Evolutionary conservation across 495 filamentous ascomycete species (phyloP).

Genomic region (Cenococcum geophilum): DNA sequence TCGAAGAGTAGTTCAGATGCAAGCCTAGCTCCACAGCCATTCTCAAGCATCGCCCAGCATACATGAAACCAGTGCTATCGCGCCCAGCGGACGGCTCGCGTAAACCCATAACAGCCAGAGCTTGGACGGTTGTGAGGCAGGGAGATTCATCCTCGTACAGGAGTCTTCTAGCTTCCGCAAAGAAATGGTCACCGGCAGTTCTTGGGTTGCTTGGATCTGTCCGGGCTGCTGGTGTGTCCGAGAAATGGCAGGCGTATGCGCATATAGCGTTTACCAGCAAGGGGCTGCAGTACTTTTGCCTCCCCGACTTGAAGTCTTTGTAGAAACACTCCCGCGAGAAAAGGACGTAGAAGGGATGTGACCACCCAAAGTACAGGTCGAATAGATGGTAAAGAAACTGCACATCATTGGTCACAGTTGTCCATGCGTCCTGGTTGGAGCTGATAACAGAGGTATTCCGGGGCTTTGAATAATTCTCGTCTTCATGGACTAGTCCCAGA

Average conservation of each 20-base stretch:
- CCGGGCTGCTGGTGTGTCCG: slow-evolving; percentile 56
- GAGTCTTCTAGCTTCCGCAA: slow-evolving; percentile 56
- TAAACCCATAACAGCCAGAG: slow-evolving; percentile 61
- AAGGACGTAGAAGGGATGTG: slow-evolving; percentile 66
- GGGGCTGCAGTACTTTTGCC: slow-evolving; percentile 60
- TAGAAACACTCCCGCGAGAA: slow-evolving; percentile 69
- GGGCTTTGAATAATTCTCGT: slow-evolving; percentile 28
- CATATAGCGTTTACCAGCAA: slow-evolving; percentile 71
- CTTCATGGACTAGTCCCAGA: slow-evolving; percentile 29
- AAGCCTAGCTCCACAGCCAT: slow-evolving; percentile 63
- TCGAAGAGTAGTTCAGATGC: slow-evolving; percentile 42
- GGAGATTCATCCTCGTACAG: slow-evolving; percentile 54
- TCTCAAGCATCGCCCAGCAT: slow-evolving; percentile 58
- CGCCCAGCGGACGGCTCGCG: slow-evolving; percentile 34
- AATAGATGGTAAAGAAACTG: slow-evolving; percentile 57
- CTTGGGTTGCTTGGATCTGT: slow-evolving; percentile 53
- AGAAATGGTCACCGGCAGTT: slow-evolving; percentile 68
- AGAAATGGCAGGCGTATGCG: slow-evolving; percentile 68
- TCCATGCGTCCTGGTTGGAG: slow-evolving; percentile 46
- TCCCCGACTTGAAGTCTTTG: slow-evolving; percentile 52
- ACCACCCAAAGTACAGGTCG: slow-evolving; percentile 74
- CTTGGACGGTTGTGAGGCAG: slow-evolving; percentile 68
- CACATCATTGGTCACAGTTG: slow-evolving; percentile 52
- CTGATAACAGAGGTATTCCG: not conserved
- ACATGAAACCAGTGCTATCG: slow-evolving; percentile 62